Percentiles rank a stretch among this genome's conserved stretches.
These are phyloP conservation scores for Mesembryanthemum crystallinum DNA, from an alignment of 148 eudicot genomes.

Conservation along the genomic window DNA sequence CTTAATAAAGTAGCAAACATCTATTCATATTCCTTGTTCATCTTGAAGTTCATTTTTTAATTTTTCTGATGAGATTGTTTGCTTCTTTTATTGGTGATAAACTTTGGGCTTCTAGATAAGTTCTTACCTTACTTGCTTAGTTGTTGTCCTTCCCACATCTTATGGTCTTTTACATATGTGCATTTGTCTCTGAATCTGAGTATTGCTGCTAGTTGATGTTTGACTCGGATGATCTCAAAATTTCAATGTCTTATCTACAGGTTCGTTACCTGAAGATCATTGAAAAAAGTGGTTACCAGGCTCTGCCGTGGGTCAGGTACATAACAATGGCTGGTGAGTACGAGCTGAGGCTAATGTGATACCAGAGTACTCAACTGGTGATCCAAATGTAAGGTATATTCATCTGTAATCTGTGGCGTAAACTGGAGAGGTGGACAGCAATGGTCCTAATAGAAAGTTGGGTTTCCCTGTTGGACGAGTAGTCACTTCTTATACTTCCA, in stretches of 20 bases:
- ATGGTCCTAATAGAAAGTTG: not conserved
- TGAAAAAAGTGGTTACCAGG: constrained; percentile 67
- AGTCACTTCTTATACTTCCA: not conserved
- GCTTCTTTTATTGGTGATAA: no score
- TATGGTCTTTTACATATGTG: not conserved
- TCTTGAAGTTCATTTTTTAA: no score
- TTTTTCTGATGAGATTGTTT: no score
- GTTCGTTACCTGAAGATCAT: constrained; percentile 68
- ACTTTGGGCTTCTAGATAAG: not conserved
- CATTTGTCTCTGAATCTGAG: not conserved
- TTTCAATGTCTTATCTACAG: constrained; percentile 27
- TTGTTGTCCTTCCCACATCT: no score
- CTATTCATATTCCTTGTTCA: not conserved
- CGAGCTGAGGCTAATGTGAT: constrained; percentile 48
- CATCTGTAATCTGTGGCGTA: not conserved
- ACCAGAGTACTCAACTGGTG: not conserved
- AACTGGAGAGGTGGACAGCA: not conserved
- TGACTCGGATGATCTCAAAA: not conserved
- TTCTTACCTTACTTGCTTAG: no score
- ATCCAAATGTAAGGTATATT: constrained; percentile 14
- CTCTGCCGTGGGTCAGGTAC: constrained; percentile 75
- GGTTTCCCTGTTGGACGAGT: constrained; percentile 2
- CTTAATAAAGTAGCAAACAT: not conserved
- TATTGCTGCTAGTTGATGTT: not conserved
- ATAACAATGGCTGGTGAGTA: constrained; percentile 71